Conservation (phyloP, 2,329 filamentous ascomycete species). For the Arthrobotrys pseudoclavata region DNA sequence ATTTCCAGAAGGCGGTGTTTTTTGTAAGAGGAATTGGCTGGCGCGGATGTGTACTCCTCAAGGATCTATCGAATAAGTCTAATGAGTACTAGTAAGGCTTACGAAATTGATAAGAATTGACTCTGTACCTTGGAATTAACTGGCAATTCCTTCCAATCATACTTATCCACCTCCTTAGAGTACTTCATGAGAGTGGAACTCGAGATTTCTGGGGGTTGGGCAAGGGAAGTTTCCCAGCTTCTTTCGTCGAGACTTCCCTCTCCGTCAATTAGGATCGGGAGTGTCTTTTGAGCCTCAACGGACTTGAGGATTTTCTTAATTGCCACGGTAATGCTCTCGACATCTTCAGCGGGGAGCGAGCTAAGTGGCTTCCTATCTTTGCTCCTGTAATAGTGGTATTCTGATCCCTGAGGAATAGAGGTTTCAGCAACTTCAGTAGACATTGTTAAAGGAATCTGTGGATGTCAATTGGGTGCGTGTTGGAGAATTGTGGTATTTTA, state of each 20-base stretch:
- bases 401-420: not conserved
- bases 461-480: conserved; percentile 16
- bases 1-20: conserved; percentile 55
- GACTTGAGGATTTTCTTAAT: conserved; percentile 49
- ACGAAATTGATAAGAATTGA: not conserved
- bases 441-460: conserved; percentile 19
- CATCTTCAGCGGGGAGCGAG: conserved; percentile 39
- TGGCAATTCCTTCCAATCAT: conserved; percentile 22
- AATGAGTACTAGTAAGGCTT: not conserved
- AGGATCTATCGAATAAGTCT: conserved; percentile 30
- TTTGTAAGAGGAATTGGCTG: conserved; percentile 36
- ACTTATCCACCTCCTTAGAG: conserved; percentile 39
- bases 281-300: conserved; percentile 34
- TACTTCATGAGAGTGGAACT: conserved; percentile 29
- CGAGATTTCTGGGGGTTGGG: conserved; percentile 29
- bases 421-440: conserved; percentile 51
- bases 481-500: conserved; percentile 24
- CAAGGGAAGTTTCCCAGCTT: conserved; percentile 42
- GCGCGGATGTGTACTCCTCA: conserved; percentile 46
- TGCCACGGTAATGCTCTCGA: conserved; percentile 23
- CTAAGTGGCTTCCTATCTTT: conserved; percentile 51
- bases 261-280: conserved; percentile 50
- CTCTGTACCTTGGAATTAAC: conserved; percentile 35
- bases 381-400: conserved; percentile 52
- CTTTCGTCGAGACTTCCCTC: conserved; percentile 15